Base-by-base conservation (phyloP, 768 basidiomycete genomes). In the Trametes punicea region DNA sequence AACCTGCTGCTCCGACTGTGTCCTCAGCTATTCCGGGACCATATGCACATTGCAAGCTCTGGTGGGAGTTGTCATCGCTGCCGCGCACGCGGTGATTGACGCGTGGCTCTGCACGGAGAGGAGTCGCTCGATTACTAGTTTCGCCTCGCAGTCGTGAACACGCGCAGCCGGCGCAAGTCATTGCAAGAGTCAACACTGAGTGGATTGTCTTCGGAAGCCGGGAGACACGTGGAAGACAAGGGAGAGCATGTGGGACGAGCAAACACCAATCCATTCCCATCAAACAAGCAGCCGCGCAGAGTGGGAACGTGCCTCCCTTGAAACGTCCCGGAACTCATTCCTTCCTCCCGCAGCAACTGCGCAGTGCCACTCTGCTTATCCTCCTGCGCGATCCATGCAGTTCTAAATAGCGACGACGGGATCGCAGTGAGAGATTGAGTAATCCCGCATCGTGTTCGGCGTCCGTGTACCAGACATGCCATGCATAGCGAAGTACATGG, bases 141-240 rank as follows among this genome's bases (percentile, higher is more conserved):
- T 41, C 3, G 40, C n/a, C n/a, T 23, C 40, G 25, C 44, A 26
- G 26, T 10, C 26, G 26, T 4, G 10, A 27, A 25, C 50, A 23
- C 27, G 38, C 23, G 31, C 3, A 16, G 27, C n/a, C 18, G 13
- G 26, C 5, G 26, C 8, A 4, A 33, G 41, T n/a, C n/a, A n/a
- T n/a, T n/a, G n/a, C n/a, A 38, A 33, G 31, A 36, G 47, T n/a
- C 11, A 21, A 36, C 34, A n/a, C 20, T 20, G 49, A 31, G 23
- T 16, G 25, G 8, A 34, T 33, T 45, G 45, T 59, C 51, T 49
- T 30, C 27, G 38, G 38, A 20, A 50, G 48, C 33, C 36, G 31
- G 56, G 40, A 34, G 54, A 51, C 51, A 54, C 49, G 51, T 54
- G 57, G 51, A 59, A 9, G 52, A 27, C 45, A 21, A 27, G 36